Evolutionary conservation across 176 grass and related monocot genomes (phyloP).

Genomic region (Bothriochloa decipiens): DNA sequence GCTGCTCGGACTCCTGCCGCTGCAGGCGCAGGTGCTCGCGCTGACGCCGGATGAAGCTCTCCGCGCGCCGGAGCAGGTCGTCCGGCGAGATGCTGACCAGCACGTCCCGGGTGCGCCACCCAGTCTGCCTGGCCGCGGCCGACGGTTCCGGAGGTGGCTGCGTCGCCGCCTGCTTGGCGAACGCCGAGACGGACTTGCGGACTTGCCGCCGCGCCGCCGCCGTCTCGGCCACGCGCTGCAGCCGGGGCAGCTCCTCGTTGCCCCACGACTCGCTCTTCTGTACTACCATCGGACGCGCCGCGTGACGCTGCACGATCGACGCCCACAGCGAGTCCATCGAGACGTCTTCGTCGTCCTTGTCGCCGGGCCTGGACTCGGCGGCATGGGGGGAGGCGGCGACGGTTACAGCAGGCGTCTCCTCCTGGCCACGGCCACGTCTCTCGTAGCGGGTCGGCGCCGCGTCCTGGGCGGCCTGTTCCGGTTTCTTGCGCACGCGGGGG

Average conservation of each 20-base stretch:
- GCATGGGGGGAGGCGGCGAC: too few relatives aligned
- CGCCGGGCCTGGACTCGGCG: too few relatives aligned
- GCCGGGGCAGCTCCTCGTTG: constrained; percentile 40
- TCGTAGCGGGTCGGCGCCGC: not conserved
- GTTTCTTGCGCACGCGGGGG: constrained; percentile 28
- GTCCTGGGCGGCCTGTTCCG: not conserved
- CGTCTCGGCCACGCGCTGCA: constrained; percentile 39
- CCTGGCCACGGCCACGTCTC: not conserved
- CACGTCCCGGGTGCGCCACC: constrained; percentile 75
- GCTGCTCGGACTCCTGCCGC: constrained; percentile 76
- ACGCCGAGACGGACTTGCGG: constrained; percentile 48
- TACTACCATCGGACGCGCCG: constrained; percentile 43
- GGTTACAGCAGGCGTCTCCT: not conserved
- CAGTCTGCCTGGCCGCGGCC: constrained; percentile 23
- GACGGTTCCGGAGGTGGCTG: not conserved
- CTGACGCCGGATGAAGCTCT: constrained; percentile 78
- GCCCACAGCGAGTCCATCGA: constrained; percentile 59
- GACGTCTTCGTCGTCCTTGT: not conserved
- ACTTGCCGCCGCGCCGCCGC: constrained; percentile 1
- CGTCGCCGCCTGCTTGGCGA: not conserved
- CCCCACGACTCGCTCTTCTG: constrained; percentile 76
- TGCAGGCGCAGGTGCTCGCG: constrained; percentile 77
- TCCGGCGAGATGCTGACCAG: constrained; percentile 44
- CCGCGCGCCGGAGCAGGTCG: constrained; percentile 66
- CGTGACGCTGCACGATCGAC: constrained; percentile 39